Percentiles rank a stretch among this genome's conserved stretches.
These are phyloP conservation scores for Pseudonitzschia delicatissima DNA, from an alignment of 108 stramenopile genomes.

Conservation along the genomic window DNA sequence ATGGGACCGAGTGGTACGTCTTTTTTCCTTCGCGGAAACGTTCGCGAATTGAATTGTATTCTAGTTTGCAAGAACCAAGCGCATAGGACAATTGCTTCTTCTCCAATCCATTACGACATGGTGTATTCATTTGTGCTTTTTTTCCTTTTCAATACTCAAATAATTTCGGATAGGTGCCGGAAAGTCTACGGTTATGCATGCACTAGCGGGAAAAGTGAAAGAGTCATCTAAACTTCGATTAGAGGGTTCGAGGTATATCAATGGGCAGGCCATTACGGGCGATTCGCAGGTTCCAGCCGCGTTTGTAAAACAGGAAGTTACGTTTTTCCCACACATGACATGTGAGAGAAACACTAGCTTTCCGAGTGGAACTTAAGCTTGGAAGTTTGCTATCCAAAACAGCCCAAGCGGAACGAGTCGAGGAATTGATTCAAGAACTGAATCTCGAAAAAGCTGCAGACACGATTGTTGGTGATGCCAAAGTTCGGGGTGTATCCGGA, in stretches of 20 bases:
- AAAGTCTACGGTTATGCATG: conserved; percentile 64
- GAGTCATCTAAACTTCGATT: conserved; percentile 54
- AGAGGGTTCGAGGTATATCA: conserved; percentile 64
- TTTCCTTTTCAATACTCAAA: not conserved
- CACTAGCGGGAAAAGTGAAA: conserved; percentile 77
- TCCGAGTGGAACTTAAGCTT: conserved; percentile 81
- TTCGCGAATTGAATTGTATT: not conserved
- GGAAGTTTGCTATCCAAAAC: conserved; percentile 53
- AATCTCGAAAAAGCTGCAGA: conserved; percentile 72
- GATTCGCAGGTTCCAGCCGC: conserved; percentile 68
- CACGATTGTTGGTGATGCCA: conserved; percentile 79
- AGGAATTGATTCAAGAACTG: conserved; percentile 62
- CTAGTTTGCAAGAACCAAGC: no score
- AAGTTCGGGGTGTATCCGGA: conserved; percentile 80
- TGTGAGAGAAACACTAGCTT: conserved; percentile 76
- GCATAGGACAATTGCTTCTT: not conserved
- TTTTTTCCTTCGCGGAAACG: no score
- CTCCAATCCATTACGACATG: not conserved
- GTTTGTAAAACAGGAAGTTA: conserved; percentile 76
- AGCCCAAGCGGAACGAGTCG: conserved; percentile 56
- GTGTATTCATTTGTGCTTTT: not conserved
- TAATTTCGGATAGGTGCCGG: not conserved
- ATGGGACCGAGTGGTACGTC: conserved; percentile 56
- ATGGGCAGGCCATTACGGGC: conserved; percentile 52
- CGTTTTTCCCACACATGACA: conserved; percentile 89